Evolutionary conservation across 129 eudicot genomes (phyloP).

Genomic region (sunflower (Helianthus annuus)): DNA sequence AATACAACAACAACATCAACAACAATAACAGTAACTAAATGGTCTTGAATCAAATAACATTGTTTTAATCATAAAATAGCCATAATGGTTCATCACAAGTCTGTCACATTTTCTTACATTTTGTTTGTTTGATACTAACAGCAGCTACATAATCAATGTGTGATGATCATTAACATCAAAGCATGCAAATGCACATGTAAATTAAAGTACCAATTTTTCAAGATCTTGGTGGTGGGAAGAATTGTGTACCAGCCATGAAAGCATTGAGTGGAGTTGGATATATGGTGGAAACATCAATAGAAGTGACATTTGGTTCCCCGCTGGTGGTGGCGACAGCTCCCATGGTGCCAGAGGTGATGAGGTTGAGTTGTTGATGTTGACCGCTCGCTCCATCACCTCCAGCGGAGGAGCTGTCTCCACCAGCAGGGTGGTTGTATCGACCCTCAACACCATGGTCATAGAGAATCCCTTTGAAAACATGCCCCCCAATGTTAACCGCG

Average conservation of each 20-base stretch:
- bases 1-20: too few species aligned
- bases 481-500: slow-evolving; percentile 82
- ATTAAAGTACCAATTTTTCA: slow-evolving; percentile 32
- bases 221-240: slow-evolving; percentile 86
- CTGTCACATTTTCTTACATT: slow-evolving; percentile 25
- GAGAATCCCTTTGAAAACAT: slow-evolving; percentile 78
- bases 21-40: too few species aligned
- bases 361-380: slow-evolving; percentile 49
- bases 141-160: slow-evolving; percentile 31
- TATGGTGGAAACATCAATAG: slow-evolving; percentile 59
- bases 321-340: slow-evolving; percentile 24
- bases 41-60: slow-evolving; percentile 16
- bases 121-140: slow-evolving; percentile 34
- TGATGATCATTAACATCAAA: slow-evolving; percentile 16
- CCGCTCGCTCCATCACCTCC: slow-evolving; percentile 34
- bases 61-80: slow-evolving; percentile 17
- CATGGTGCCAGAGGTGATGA: slow-evolving; percentile 42
- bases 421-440: slow-evolving; percentile 33
- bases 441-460: slow-evolving; percentile 79
- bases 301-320: slow-evolving; percentile 33
- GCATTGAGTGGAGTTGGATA: slow-evolving; percentile 80
- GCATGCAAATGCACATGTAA: slow-evolving; percentile 32
- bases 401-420: slow-evolving; percentile 49
- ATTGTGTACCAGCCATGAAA: slow-evolving; percentile 97
- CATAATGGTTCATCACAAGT: slow-evolving; percentile 26